phyloP scores from a whole-genome alignment of 2,329 filamentous ascomycete genomes.

The Alternaria hordeiaustralica region DNA sequence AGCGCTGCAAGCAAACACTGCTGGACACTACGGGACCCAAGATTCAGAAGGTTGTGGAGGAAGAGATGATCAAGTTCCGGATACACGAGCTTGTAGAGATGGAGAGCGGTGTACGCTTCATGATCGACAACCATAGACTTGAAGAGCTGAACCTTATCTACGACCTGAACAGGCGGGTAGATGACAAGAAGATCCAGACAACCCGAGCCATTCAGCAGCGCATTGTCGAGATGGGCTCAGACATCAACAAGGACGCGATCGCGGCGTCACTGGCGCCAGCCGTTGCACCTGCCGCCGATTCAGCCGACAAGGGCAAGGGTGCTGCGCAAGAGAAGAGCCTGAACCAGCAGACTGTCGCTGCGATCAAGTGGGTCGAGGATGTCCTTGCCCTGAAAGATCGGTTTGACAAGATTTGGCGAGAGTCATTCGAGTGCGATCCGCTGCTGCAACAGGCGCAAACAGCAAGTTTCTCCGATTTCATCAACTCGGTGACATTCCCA shows the following conservation, averaged over 20 bases:
- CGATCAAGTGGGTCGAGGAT: conserved; percentile 94
- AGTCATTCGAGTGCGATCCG: conserved; percentile 77
- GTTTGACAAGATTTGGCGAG: conserved; percentile 79
- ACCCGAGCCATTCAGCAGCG: conserved; percentile 74
- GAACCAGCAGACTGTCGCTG: conserved; percentile 83
- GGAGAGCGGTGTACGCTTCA: conserved; percentile 84
- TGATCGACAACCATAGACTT: conserved; percentile 88
- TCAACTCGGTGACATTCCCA: conserved; percentile 75
- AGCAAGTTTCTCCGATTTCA: conserved; percentile 88
- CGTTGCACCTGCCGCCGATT: conserved; percentile 49
- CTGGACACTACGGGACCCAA: conserved; percentile 74
- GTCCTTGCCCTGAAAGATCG: conserved; percentile 85
- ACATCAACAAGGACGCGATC: conserved; percentile 75
- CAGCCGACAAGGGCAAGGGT: conserved; percentile 60
- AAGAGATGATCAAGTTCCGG: conserved; percentile 78
- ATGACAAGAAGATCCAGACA: conserved; percentile 73
- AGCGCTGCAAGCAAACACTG: conserved; percentile 82
- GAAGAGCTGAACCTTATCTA: conserved; percentile 84
- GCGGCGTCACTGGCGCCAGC: conserved; percentile 63
- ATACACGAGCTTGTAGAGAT: conserved; percentile 83
- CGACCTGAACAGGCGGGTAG: conserved; percentile 77
- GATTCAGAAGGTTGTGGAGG: conserved; percentile 78
- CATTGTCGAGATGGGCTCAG: conserved; percentile 78
- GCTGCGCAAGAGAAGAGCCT: conserved; percentile 55
- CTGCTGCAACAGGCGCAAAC: conserved; percentile 82